Base-by-base conservation (phyloP, 371 early-diverging fungal genomes). In the Saksenaea vasiformis region DNA sequence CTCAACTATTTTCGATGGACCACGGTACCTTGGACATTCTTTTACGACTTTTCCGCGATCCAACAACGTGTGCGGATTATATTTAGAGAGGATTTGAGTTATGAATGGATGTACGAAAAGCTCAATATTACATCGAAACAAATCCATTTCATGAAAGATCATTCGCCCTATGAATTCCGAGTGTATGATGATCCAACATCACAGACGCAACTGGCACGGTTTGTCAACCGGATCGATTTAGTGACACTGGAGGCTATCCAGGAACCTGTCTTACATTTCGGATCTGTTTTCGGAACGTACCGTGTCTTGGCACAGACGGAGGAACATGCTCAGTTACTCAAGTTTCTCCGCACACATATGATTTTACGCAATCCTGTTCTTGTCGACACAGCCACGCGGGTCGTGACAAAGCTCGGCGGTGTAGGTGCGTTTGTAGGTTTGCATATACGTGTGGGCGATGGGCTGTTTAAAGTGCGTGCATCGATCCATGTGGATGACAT, bases 1-100 rank as follows among this genome's bases (percentile, higher is more conserved):
- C 75, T 87, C 31, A 83, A 83, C 60, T 85, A 84, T 60, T 74
- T 67, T 58, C 74, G 77, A 0, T 87, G 85, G 84, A 87, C 87
- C 13, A 61, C 63, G 14, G 74, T 79, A 17, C 87, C 87, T 1
- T 87, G 87, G 87, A 74, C 81, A 2, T 87, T 84, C 56, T 85
- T 87, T 65, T 85, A 80, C 62, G 73, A 85, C 58, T 69, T 86
- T 60, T 64, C 41, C 0, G 69, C 68, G 54, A 69, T 85, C 22
- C 24, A 70, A 44, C 41, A 70, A 17, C 38, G 73, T 38, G 69
- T 74, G 0, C 71, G 73, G 1, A 72, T 82, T 26, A 51, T 79
- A 3, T 76, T 73, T 43, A 58, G 80, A 17, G 58, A 72, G 13
- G 80, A 79, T 54, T 64, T 79, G 22, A 76, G 76, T 17, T 58